Evolutionary conservation across 2,329 filamentous ascomycete genomes (phyloP), one percentile per base, ranked within the genome.

Genomic region (Zopfia rhizophila): DNA sequence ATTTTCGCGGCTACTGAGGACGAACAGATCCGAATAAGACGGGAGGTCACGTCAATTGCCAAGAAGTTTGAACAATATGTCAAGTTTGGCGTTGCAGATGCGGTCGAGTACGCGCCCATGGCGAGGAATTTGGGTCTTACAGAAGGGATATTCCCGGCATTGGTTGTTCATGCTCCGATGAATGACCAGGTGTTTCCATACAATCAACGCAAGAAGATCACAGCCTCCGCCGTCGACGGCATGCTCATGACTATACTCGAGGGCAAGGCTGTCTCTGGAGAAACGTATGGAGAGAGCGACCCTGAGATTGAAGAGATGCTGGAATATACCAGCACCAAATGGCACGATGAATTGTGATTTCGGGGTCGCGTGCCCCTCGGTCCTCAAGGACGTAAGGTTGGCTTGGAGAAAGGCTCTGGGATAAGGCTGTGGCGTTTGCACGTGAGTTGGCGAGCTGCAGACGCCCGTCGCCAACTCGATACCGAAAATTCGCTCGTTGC

Each of bases 181-280:
- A 61, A 63, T 22, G 58, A 61, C 30, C 31, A 63, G 19, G 38
- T 60, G 12, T 63, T 63, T 43, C 10, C 16, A 3, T 61, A 57
- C 38, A 38, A 30, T 18, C 44, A 54, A 32, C 52, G 52, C 17
- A 58, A 39, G 38, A 39, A 28, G 30, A 48, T 63, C 13, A 17
- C 30, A 7, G 43, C 28, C 10, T 4, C 5, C 1, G 25, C 14
- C 2, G 52, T 58, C 8, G 60, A 61, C 32, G 40, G 22, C 7
- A 61, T 63, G 60, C 37, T 61, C 40, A 53, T 31, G 18, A 56
- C 48, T 3, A 59, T 63, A 22, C 36, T 63, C 13, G 38, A 53
- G 18, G 53, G 51, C 22, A 47, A 56, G 30, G 59, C 59, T 32
- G 38, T 16, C 5, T 27, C 37, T 22, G 55, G 57, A 5, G 48